phyloP scores from a whole-genome alignment of 176 grass and related monocot genomes.

The Aegilops tauschii region DNA sequence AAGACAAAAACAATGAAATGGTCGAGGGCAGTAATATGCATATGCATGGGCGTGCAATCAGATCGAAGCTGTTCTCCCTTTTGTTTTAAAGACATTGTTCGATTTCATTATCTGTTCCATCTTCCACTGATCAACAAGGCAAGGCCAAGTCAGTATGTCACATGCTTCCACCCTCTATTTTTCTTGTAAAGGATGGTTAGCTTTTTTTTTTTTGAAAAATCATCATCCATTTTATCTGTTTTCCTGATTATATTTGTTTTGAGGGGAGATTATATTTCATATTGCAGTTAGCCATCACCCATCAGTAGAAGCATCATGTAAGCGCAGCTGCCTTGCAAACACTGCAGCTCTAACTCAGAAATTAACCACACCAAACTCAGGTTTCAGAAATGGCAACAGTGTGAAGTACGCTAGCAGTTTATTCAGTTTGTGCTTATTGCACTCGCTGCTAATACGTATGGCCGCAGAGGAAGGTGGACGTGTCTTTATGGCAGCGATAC shows the following conservation, averaged over 20 bases:
- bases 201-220: background rate
- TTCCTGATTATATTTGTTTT: background rate
- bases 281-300: background rate
- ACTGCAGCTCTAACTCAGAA: background rate
- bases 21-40: background rate
- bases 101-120: background rate
- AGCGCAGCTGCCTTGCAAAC: background rate
- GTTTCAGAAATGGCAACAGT: background rate
- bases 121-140: background rate
- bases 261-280: background rate
- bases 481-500: background rate
- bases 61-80: background rate
- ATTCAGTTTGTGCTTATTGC: background rate
- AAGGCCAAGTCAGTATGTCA: background rate
- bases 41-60: too few relatives aligned
- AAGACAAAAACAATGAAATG: too few relatives aligned
- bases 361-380: background rate
- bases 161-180: background rate
- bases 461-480: background rate
- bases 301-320: background rate
- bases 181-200: background rate
- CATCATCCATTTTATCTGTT: background rate
- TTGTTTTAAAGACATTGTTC: too few relatives aligned
- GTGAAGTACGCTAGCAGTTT: background rate
- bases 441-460: too few relatives aligned